Evolutionary conservation across 2,329 filamentous ascomycete genomes (phyloP), one percentile per base, ranked within the genome.

Genomic region (Hypoxylon sp.): DNA sequence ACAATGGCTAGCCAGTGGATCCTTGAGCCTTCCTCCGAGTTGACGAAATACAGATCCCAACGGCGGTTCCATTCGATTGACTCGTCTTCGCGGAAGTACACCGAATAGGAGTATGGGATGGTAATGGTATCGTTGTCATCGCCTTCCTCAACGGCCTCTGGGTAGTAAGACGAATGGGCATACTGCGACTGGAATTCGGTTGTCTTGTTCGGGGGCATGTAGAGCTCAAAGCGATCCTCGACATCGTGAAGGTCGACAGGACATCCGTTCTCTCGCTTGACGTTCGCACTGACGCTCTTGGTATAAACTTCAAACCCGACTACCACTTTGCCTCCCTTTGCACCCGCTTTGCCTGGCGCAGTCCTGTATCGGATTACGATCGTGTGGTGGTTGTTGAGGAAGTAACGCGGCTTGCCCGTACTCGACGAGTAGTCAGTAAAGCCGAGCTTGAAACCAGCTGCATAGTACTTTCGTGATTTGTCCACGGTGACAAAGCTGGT

Each of bases 241-340:
- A 90, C 84, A 48, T 88, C 84, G 72, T 90, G 86, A 27, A 94
- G 81, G 69, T 93, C 86, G 20, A 83, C 82, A 0, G 93, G 92
- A 74, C 94, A 92, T 14, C 92, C 92, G 14, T 86, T 85, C 63
- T 89, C 84, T 54, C 92, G 88, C 72, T 88, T 86, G 67, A 83
- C 85, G 11, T 81, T 82, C 6, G 86, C 83, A 25, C 89, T 89
- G 74, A 97, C 88, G 77, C 93, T 97, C 84, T 95, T 97, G 22
- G 93, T 89, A 76, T 96, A 97, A 27, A 97, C 91, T 81, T 97
- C 94, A 76, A 97, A 97, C 0, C 92, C 94, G 20, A 97, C 92
- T 71, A 97, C 88, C 42, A 96, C 89, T 81, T 93, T 94, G 70
- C 90, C 91, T 55, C 92, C 92, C 49, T 87, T 86, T 17, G 90